Evolutionary conservation across 2,329 filamentous ascomycete genomes (phyloP), one percentile per base, ranked within the genome.

Genomic region (Colletotrichum tamarilloi): DNA sequence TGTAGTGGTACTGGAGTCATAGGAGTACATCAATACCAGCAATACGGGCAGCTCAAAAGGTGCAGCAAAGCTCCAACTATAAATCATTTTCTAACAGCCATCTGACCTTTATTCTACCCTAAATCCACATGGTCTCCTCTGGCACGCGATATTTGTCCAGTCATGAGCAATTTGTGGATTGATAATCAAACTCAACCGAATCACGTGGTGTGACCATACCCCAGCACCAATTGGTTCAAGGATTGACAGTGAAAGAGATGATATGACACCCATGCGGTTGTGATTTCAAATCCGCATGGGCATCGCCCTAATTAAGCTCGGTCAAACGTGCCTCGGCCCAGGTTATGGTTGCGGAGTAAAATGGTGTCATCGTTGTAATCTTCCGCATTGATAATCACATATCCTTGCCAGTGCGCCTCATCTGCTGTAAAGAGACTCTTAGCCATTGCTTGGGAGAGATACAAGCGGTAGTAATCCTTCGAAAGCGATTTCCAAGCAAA

Each of bases 141-240:
- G 79, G 76, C 77, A 79, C 78, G 77, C 68, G 75, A 80, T 79
- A 49, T 46, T 55, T 30, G 59, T 57, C 55, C 65, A 68, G 68
- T 57, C 68, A 58, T 65, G 57, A 60, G 57, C 46, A 49, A 72
- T 52, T 42, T 35, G 38, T 28, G 62, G 76, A 77, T 78, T 78
- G 76, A 77, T 79, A 79, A 78, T 76, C 78, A 74, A 46, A 22
- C 42, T 68, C 64, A 68, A 69, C 58, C 9, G 49, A 55, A 62
- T 46, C 60, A 7, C 12, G 11, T 28, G 46, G 12, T 26, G 11
- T 19, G 0, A 26, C 14, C 38, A 14, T 32, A n/a, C 12, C 8
- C 19, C 56, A 52, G 35, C 14, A 55, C 49, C 57, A 24, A 16
- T 55, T 16, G 19, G 30, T 8, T 28, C 11, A 22, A 53, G 19